phyloP scores from a whole-genome alignment of 2,329 filamentous ascomycete species.

The Didymella glomerata region DNA sequence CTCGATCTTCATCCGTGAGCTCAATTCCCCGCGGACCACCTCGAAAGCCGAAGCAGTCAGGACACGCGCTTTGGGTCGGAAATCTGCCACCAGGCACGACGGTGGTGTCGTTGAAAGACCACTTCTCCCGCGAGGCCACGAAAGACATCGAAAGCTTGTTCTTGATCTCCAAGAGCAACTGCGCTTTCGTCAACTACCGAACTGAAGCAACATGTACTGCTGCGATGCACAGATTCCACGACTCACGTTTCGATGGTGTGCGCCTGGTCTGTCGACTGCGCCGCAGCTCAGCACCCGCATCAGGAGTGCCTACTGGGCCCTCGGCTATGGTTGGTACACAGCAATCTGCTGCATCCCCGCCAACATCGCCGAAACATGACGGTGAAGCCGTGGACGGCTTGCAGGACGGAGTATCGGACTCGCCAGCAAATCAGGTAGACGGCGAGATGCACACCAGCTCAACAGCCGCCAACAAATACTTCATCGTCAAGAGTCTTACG shows the following conservation, averaged over 20 bases:
- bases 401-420: conserved; percentile 23
- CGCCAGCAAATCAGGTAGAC: conserved; percentile 19
- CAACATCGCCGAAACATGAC: conserved; percentile 35
- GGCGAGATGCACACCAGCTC: conserved; percentile 23
- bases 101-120: conserved; percentile 84
- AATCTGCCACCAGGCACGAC: conserved; percentile 87
- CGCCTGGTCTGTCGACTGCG: conserved; percentile 85
- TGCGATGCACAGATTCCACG: conserved; percentile 86
- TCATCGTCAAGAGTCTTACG: conserved; percentile 92
- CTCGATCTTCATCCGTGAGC: conserved; percentile 36
- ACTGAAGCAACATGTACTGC: conserved; percentile 77
- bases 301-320: conserved; percentile 64
- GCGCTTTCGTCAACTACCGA: conserved; percentile 94
- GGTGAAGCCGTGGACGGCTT: conserved; percentile 20
- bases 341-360: conserved; percentile 36
- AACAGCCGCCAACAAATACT: conserved; percentile 76
- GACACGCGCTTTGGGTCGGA: conserved; percentile 94
- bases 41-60: conserved; percentile 73
- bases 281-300: conserved; percentile 59
- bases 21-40: conserved; percentile 67
- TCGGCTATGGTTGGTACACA: conserved; percentile 54
- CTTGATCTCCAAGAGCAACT: conserved; percentile 95
- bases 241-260: conserved; percentile 87
- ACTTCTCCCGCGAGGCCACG: conserved; percentile 81
- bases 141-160: conserved; percentile 87